Percentiles rank a stretch among this genome's conserved stretches.
phyloP scores from a whole-genome alignment of 495 filamentous ascomycete genomes.

The Penicillium fimorum region DNA sequence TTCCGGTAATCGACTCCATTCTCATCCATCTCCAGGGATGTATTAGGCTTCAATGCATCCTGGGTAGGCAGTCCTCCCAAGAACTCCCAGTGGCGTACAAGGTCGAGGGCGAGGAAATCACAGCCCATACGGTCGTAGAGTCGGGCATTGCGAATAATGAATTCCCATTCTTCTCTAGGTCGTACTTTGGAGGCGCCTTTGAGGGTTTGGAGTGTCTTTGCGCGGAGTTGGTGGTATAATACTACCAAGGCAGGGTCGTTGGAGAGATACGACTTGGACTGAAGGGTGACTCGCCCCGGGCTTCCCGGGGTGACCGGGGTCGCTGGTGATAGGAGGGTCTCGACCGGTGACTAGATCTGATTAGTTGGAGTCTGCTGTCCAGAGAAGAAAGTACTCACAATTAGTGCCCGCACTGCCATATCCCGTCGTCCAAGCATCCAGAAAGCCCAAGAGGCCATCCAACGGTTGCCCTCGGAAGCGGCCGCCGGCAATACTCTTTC shows the following conservation, averaged over 20 bases:
- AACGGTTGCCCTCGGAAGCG: slow-evolving; percentile 78
- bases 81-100: slow-evolving; percentile 86
- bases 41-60: slow-evolving; percentile 21
- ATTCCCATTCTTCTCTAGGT: slow-evolving; percentile 78
- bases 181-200: slow-evolving; percentile 81
- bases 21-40: slow-evolving; percentile 33
- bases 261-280: slow-evolving; percentile 75
- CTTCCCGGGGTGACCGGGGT: slow-evolving; percentile 47
- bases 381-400: slow-evolving; percentile 39
- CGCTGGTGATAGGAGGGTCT: slow-evolving; percentile 56
- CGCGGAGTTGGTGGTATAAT: slow-evolving; percentile 82
- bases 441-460: slow-evolving; percentile 94
- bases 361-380: slow-evolving; percentile 8
- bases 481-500: slow-evolving; percentile 79
- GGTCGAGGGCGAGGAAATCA: slow-evolving; percentile 83
- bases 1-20: slow-evolving; percentile 60
- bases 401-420: slow-evolving; percentile 81
- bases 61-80: slow-evolving; percentile 45
- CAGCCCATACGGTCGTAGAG: slow-evolving; percentile 95
- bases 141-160: slow-evolving; percentile 83
- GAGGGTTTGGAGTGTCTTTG: slow-evolving; percentile 81
- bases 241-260: slow-evolving; percentile 88
- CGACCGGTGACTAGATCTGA: slow-evolving; percentile 65
- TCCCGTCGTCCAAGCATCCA: slow-evolving; percentile 85
- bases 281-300: slow-evolving; percentile 49